Conservation (phyloP, 1,139 yeast genomes). For the Zhuliangozyma parablackwelliae region DNA sequence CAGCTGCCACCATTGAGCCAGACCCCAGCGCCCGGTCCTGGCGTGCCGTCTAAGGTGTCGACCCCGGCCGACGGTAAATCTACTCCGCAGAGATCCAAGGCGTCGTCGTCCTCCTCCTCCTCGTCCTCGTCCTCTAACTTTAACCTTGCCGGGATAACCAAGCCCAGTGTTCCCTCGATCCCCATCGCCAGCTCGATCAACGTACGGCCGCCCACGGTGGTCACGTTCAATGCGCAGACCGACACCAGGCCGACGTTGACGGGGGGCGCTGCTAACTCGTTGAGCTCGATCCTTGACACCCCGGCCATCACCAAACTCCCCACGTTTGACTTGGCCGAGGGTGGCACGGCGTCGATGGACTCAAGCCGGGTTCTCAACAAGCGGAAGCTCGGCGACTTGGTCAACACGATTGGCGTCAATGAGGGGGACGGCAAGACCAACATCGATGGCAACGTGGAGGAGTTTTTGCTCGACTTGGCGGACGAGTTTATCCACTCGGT, state of each 20-base stretch:
- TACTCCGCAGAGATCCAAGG: slow-evolving; percentile 5
- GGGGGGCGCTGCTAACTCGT: slow-evolving; percentile 74
- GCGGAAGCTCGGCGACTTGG: slow-evolving; percentile 81
- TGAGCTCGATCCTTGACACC: slow-evolving; percentile 58
- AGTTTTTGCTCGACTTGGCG: slow-evolving; percentile 81
- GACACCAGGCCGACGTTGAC: slow-evolving; percentile 73
- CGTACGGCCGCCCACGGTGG: slow-evolving; percentile 61
- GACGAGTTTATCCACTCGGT: slow-evolving; percentile 93
- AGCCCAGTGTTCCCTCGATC: slow-evolving; percentile 65
- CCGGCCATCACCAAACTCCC: slow-evolving; percentile 80
- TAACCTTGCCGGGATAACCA: slow-evolving; percentile 45
- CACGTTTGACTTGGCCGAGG: slow-evolving; percentile 64
- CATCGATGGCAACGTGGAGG: slow-evolving; percentile 96
- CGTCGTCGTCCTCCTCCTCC: slow-evolving; percentile 5
- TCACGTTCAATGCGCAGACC: slow-evolving; percentile 45
- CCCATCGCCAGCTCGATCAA: slow-evolving; percentile 69
- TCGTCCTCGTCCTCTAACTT: neutral
- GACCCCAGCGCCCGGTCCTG: neutral
- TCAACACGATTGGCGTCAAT: slow-evolving; percentile 76
- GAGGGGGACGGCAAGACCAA: slow-evolving; percentile 86
- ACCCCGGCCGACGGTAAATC: slow-evolving; percentile 1
- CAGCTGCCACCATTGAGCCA: neutral
- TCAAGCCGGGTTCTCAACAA: slow-evolving; percentile 77
- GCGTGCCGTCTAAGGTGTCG: neutral
- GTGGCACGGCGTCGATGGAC: slow-evolving; percentile 33